These are phyloP conservation scores for Fraxinus americana DNA, from an alignment of 257 asterid genomes.

Conservation along the genomic window DNA sequence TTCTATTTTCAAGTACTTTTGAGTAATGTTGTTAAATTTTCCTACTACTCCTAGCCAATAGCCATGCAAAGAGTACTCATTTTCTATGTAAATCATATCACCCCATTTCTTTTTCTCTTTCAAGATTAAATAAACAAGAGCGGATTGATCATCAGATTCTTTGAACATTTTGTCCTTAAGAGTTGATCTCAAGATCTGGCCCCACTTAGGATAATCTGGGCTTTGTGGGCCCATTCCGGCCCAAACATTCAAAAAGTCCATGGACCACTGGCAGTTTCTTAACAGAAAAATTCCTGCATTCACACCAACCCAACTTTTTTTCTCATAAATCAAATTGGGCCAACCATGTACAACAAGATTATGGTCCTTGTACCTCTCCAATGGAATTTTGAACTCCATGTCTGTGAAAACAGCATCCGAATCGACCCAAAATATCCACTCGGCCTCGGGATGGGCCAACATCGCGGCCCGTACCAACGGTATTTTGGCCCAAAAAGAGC, in stretches of 20 bases:
- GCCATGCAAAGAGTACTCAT: conserved; percentile 66
- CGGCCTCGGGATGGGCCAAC: conserved; percentile 79
- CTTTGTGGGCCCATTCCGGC: conserved; percentile 77
- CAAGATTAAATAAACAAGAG: conserved; percentile 60
- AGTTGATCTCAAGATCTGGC: conserved; percentile 44
- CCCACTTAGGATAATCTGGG: conserved; percentile 61
- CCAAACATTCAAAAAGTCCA: conserved; percentile 77
- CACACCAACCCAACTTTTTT: conserved; percentile 73
- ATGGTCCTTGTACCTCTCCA: conserved; percentile 55
- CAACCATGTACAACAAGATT: conserved; percentile 75
- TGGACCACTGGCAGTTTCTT: conserved; percentile 79
- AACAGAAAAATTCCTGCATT: conserved; percentile 77
- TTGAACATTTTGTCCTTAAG: conserved; percentile 62
- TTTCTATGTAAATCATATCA: conserved; percentile 66
- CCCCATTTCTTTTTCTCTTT: conserved; percentile 63
- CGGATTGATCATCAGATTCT: conserved; percentile 75
- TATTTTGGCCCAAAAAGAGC: conserved; percentile 67
- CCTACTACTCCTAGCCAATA: conserved; percentile 71
- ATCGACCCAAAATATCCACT: conserved; percentile 84
- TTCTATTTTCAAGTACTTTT: conserved; percentile 41
- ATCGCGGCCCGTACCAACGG: conserved; percentile 68
- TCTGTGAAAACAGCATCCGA: conserved; percentile 82
- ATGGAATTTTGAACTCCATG: conserved; percentile 76
- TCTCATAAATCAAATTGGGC: conserved; percentile 58
- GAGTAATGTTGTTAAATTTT: conserved; percentile 30